phyloP scores from a whole-genome alignment of 2,329 filamentous ascomycete species.

The Graphiopsis chlorocephala region DNA sequence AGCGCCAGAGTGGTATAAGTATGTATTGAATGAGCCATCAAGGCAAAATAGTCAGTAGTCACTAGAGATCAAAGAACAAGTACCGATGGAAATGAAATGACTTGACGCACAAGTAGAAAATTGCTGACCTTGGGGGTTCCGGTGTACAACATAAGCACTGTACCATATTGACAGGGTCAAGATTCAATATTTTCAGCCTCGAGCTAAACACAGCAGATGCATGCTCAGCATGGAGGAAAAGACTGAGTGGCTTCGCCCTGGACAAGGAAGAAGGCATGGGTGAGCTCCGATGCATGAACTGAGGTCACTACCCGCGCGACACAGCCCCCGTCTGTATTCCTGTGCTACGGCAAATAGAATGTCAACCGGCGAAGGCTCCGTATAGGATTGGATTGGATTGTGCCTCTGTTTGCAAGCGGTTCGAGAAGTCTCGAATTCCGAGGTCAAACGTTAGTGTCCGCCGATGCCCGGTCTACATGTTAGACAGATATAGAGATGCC shows the following conservation, averaged over 20 bases:
- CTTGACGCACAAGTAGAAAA: neutral
- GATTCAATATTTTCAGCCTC: neutral
- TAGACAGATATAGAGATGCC: neutral
- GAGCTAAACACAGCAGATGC: neutral
- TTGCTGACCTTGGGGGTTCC: neutral
- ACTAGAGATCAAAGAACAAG: neutral
- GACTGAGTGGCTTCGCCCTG: neutral
- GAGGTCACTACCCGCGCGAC: neutral
- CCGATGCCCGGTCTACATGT: neutral
- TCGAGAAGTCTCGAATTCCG: neutral
- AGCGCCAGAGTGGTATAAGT: neutral
- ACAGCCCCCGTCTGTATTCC: neutral
- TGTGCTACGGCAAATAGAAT: neutral
- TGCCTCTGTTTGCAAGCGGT: neutral
- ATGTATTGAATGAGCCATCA: neutral
- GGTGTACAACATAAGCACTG: conserved; percentile 1
- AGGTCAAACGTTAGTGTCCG: neutral
- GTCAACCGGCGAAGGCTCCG: neutral
- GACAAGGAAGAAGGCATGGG: neutral
- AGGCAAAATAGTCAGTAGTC: neutral
- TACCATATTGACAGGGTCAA: neutral
- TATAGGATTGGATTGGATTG: neutral
- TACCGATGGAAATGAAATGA: neutral
- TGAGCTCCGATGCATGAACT: neutral
- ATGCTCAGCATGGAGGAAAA: neutral